A percentile compares a stretch with the other conserved stretches of the same genome.
phyloP scores from a whole-genome alignment of 257 asterid genomes.

The Scutellaria baicalensis region DNA sequence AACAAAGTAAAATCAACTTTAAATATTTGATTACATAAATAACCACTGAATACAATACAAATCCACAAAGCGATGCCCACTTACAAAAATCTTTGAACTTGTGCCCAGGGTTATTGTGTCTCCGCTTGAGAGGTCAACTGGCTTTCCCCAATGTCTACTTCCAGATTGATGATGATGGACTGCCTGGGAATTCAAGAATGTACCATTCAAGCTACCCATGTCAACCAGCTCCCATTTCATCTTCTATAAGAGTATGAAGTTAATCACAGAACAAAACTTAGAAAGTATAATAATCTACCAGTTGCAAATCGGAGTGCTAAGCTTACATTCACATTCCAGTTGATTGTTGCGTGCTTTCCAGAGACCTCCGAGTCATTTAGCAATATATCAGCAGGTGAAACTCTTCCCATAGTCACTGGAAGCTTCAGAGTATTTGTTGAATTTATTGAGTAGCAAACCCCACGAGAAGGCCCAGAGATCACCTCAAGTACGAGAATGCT shows the following conservation, averaged over 20 bases:
- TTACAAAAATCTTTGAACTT: constrained; percentile 62
- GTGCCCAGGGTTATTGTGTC: constrained; percentile 82
- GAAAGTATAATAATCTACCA: background rate
- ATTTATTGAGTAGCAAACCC: constrained; percentile 37
- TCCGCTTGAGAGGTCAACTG: constrained; percentile 64
- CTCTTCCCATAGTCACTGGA: constrained; percentile 65
- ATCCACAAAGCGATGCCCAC: constrained; percentile 5
- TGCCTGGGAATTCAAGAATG: constrained; percentile 45
- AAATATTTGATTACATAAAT: background rate
- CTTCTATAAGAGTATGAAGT: constrained; percentile 29
- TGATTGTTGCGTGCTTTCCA: constrained; percentile 61
- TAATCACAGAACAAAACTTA: constrained; percentile 11
- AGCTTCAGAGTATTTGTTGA: constrained; percentile 43
- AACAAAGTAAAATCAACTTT: background rate
- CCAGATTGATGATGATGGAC: constrained; percentile 41
- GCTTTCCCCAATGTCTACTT: constrained; percentile 56
- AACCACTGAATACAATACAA: no score
- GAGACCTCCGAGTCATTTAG: constrained; percentile 61
- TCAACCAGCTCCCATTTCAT: constrained; percentile 68
- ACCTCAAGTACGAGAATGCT: constrained; percentile 61
- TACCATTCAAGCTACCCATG: constrained; percentile 75
- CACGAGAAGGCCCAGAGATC: constrained; percentile 54
- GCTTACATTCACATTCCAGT: constrained; percentile 66
- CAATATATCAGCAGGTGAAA: constrained; percentile 44
- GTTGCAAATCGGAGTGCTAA: constrained; percentile 4